These are phyloP conservation scores for Starmerella vaccinii DNA, from an alignment of 805 yeast genomes.

Conservation along the genomic window DNA sequence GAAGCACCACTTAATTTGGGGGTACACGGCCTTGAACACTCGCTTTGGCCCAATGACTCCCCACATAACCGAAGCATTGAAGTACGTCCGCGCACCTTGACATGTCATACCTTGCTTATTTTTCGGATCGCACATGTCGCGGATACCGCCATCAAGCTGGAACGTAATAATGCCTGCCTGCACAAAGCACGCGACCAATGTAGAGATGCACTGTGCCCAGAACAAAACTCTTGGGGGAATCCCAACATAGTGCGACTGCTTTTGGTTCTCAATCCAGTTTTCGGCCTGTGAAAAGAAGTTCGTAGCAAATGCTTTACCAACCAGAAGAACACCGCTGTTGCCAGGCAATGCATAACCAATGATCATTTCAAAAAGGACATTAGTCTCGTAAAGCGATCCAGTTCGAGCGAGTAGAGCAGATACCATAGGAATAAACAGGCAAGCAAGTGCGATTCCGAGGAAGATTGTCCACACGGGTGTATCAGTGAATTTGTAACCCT, in stretches of 20 bases:
- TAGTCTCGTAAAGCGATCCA: conserved; percentile 38
- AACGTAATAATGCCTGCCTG: conserved; percentile 17
- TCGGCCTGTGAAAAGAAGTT: conserved; percentile 58
- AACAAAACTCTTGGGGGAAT: conserved; percentile 21
- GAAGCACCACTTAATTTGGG: conserved; percentile 53
- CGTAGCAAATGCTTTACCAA: conserved; percentile 43
- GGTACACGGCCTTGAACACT: conserved; percentile 42
- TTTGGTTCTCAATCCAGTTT: conserved; percentile 43
- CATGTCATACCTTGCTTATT: conserved; percentile 34
- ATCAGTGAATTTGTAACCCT: conserved; percentile 35
- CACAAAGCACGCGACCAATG: conserved; percentile 15
- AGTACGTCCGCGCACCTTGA: conserved; percentile 35
- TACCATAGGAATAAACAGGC: conserved; percentile 47
- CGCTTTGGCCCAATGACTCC: conserved; percentile 41
- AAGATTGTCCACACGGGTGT: conserved; percentile 52
- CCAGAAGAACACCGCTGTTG: conserved; percentile 44
- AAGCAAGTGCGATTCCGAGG: conserved; percentile 42
- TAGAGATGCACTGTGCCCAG: conserved; percentile 16
- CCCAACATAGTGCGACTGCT: conserved; percentile 44
- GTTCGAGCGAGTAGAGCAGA: conserved; percentile 48
- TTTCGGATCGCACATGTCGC: conserved; percentile 30
- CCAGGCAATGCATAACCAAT: conserved; percentile 51
- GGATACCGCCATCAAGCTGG: conserved; percentile 19
- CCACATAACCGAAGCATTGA: conserved; percentile 38
- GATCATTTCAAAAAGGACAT: conserved; percentile 48